Evolutionary conservation across 164 flowering plant species (phyloP), one percentile per base, ranked within the genome.

Genomic region (Vitis amurensis): DNA sequence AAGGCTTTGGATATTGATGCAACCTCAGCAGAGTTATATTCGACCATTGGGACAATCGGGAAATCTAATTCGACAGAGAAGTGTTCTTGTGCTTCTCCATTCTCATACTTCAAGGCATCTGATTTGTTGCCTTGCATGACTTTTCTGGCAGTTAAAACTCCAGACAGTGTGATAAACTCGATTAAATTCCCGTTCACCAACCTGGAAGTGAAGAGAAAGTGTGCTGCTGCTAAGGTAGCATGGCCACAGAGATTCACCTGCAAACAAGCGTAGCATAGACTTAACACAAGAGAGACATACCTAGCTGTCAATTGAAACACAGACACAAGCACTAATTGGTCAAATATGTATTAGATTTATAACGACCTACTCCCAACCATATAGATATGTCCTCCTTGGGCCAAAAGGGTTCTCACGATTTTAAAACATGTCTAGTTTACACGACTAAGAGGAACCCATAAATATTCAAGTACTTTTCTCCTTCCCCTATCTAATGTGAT

Each of bases 131-230:
- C 50, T 16, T 63, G 73, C 50, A 68, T 74, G 68, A 86, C 74
- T 73, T 58, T 88, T 67, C 75, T 83, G 15, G 93, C 93, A 63
- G 84, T 84, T 67, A 94, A 74, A 74, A 83, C 74, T 64, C 97
- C 95, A n/a, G 98, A 91, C 14, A 80, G 78, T 11, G 94, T 84
- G 11, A 59, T 66, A 74, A 89, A 93, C 78, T 91, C 96, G 50
- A 93, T 78, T 2, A 55, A 67, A 57, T 80, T 66, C 1, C 82
- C 68, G 49, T 78, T 68, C 49, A 82, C 81, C 70, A 81, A 58
- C 17, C 84, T 84, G 47, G 79, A 71, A 19, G 87, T 23, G 64
- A 94, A 90, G 27, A 92, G 83, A 64, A 73, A 59, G 74, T 89
- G 81, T 11, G 93, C 70, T 49, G 93, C 86, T 23, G 93, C 93